phyloP scores from a whole-genome alignment of 305 asterid species.

The Fraxinus platypoda region DNA sequence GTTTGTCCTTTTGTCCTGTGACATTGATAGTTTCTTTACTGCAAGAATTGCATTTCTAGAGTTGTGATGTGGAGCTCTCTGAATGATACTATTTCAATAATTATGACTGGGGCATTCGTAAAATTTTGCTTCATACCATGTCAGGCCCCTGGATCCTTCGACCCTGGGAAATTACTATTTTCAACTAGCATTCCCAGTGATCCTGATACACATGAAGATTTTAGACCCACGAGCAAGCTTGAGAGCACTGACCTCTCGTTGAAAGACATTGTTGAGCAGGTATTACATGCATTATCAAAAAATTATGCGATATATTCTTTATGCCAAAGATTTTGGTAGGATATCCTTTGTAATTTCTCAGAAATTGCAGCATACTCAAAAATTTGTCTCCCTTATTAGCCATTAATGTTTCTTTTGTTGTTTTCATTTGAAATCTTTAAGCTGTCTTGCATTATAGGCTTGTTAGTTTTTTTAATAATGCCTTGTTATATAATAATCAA shows the following conservation, averaged over 20 bases:
- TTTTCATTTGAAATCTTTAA: background rate
- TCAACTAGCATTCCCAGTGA: constrained; percentile 68
- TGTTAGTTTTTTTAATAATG: constrained; percentile 5
- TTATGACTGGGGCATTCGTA: constrained; percentile 15
- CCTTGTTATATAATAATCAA: constrained; percentile 20
- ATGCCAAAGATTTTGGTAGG: constrained; percentile 5
- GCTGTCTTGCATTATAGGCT: constrained; percentile 8
- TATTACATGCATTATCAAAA: constrained; percentile 25
- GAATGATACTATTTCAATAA: background rate
- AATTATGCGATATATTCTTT: background rate
- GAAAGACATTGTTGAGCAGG: constrained; percentile 86
- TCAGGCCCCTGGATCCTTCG: constrained; percentile 53
- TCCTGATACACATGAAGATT: constrained; percentile 88
- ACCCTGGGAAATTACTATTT: constrained; percentile 38
- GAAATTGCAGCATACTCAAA: constrained; percentile 6
- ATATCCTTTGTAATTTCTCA: background rate
- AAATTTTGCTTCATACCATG: constrained; percentile 20
- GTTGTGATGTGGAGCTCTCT: background rate
- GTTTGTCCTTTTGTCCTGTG: background rate
- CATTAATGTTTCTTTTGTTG: background rate
- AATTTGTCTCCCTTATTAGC: constrained; percentile 6
- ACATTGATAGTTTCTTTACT: background rate
- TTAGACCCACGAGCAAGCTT: constrained; percentile 65
- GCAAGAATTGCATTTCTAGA: constrained; percentile 3
- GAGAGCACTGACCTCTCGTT: constrained; percentile 57